Percentiles rank a stretch among this genome's conserved stretches.
Conservation (phyloP, 805 yeast species). For the Wickerhamomyces mucosus region DNA sequence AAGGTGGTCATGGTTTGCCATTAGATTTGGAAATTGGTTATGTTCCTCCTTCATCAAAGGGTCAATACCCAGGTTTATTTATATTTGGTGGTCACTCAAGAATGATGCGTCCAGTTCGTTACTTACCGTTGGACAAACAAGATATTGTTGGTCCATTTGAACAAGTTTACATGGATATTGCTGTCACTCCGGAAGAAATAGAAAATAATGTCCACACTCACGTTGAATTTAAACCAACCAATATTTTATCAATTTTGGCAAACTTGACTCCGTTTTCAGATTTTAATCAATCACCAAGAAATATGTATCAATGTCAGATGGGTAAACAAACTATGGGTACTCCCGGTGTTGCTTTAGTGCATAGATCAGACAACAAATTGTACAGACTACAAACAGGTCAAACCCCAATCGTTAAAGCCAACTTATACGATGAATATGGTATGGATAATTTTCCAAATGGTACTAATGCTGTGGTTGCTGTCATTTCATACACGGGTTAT, state of each 20-base stretch:
- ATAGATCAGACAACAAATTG: constrained; percentile 90
- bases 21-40: constrained; percentile 84
- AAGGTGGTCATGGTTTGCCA: constrained; percentile 72
- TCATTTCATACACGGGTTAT: constrained; percentile 95
- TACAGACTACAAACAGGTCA: constrained; percentile 93
- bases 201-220: constrained; percentile 75
- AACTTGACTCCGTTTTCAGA: constrained; percentile 97
- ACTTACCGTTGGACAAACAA: constrained; percentile 71
- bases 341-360: constrained; percentile 90
- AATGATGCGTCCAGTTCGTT: constrained; percentile 93
- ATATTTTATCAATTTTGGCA: constrained; percentile 88
- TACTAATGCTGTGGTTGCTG: constrained; percentile 97
- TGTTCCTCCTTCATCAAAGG: constrained; percentile 91
- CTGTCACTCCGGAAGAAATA: constrained; percentile 90
- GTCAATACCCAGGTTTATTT: constrained; percentile 95
- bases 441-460: constrained; percentile 99
- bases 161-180: constrained; percentile 94
- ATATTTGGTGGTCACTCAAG: constrained; percentile 88
- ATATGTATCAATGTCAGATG: constrained; percentile 99
- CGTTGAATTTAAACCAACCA: constrained; percentile 92
- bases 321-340: constrained; percentile 99
- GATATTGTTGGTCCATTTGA: constrained; percentile 97
- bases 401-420: constrained; percentile 94
- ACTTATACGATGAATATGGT: constrained; percentile 89
- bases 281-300: constrained; percentile 98